Base-by-base conservation (phyloP, 805 yeast species). In the Starmerella kuoi region DNA sequence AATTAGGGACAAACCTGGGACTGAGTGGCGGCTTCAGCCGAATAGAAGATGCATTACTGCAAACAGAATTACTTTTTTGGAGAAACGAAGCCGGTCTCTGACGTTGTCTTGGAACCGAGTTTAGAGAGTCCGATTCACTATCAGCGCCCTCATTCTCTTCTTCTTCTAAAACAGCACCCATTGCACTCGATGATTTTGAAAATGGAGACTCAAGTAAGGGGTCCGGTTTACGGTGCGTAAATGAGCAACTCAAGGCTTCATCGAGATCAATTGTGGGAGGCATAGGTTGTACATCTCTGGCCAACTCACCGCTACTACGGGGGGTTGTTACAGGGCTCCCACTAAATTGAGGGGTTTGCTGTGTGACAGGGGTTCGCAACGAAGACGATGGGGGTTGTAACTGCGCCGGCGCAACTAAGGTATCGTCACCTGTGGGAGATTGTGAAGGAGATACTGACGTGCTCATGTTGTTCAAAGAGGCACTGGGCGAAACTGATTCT, bases 91-190 rank as follows among this genome's bases (percentile, higher is more conserved):
- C 21, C 31, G 39, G 41, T 9, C 30, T 33, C 22, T 21, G 37
- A 3, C 14, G 34, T 25, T 26, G 37, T 24, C 35, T 4, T 22
- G 45, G 35, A 5, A 22, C 37, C 14, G 48, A 45, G 27, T 21
- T 17, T 5, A 41, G 30, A 19, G 48, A 41, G 33, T 39, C 42
- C 9, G 38, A 15, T 17, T 42, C 46, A 40, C 41, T 37, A 9
- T 25, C 12, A 27, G 32, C 45, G 15, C 38, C 40, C 14, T 39
- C 40, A 22, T 51, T 51, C 25, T 47, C 55, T n/a, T 47, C 53
- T 31, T 50, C 58, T 32, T 54, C 58, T n/a, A 38, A 45, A 11
- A 54, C 55, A 17, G 57, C 51, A 22, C 46, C 49, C 39, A 54
- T 53, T 11, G 17, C 30, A 38, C 50, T 26, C 30, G 49, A 31